Evolutionary conservation across 306 rosid species (phyloP), one percentile per base, ranked within the genome.

Genomic region (Rosa rugosa): DNA sequence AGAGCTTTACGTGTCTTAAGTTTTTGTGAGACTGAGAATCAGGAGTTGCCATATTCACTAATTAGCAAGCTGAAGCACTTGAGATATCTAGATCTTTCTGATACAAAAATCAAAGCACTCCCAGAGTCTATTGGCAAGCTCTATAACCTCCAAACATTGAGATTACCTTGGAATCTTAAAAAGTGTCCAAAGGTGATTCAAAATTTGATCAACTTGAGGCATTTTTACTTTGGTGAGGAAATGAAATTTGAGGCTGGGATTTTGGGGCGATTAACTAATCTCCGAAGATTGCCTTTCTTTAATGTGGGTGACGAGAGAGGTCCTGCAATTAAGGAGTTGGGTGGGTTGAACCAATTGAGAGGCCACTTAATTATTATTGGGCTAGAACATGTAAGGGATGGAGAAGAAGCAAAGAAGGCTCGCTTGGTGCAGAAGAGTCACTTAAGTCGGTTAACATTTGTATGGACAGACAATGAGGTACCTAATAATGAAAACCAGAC

Each of bases 41-140:
- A 14, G 20, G 17, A 16, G 8, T 50, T 80, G 25, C 59, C 83
- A 9, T 9, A 64, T 49, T 62, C 83, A 64, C 16, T n/a, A n/a
- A n/a, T 80, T 50, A 56, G 7, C 9, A 42, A 51, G 46, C 23
- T 80, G 69, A 74, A 65, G 40, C 69, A 44, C 38, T 68, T 38
- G 49, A 66, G 71, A 49, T 79, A 79, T 40, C 56, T 79, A 2
- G 73, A 79, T 12, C n/a, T 79, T 46, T 62, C 56, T 20, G 0
- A 5, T 6, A 46, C 78, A 13, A 0, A 0, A 18, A 79, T 79
- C 18, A 6, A 18, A 22, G 73, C 11, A 57, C 20, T 72, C 1
- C 78, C 73, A 8, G 44, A 64, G 16, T 72, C 68, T 51, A 31
- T 66, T 66, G 27, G 71, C 7, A 66, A 66, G 47, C 71, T 66